Conservation (phyloP, 2,329 filamentous ascomycete species). For the Exophiala sp. region DNA sequence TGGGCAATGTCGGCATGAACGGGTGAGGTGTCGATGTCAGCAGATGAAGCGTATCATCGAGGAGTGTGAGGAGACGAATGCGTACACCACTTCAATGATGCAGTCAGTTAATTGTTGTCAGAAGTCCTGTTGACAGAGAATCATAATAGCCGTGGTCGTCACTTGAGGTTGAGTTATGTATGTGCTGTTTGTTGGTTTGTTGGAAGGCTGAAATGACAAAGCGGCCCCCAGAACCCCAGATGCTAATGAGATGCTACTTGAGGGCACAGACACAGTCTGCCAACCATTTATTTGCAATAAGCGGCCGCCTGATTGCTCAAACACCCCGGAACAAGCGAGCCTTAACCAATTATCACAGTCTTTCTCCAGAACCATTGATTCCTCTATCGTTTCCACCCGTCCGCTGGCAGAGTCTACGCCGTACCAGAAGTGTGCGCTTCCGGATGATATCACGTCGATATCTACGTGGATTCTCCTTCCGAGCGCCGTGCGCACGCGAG, state of each 20-base stretch:
- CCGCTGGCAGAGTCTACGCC: background rate
- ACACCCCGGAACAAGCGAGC: background rate
- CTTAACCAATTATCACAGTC: background rate
- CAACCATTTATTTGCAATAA: background rate
- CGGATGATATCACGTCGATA: background rate
- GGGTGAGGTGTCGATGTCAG: constrained; percentile 11
- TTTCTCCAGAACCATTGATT: background rate
- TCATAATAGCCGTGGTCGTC: background rate
- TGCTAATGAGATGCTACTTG: background rate
- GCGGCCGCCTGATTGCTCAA: background rate
- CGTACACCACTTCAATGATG: background rate
- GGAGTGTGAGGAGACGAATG: background rate
- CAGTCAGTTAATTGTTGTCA: background rate
- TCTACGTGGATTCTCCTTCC: background rate
- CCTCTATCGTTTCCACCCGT: background rate
- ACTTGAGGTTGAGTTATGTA: background rate
- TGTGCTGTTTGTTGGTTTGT: background rate
- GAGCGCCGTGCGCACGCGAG: background rate
- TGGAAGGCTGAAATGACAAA: constrained; percentile 1
- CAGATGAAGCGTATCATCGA: constrained; percentile 9
- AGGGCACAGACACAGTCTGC: background rate
- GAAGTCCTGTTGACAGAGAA: background rate
- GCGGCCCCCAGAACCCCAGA: background rate
- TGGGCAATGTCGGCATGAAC: background rate
- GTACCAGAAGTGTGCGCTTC: background rate